Conservation (phyloP, 2,329 filamentous ascomycete genomes). For the Metarhizium album region DNA sequence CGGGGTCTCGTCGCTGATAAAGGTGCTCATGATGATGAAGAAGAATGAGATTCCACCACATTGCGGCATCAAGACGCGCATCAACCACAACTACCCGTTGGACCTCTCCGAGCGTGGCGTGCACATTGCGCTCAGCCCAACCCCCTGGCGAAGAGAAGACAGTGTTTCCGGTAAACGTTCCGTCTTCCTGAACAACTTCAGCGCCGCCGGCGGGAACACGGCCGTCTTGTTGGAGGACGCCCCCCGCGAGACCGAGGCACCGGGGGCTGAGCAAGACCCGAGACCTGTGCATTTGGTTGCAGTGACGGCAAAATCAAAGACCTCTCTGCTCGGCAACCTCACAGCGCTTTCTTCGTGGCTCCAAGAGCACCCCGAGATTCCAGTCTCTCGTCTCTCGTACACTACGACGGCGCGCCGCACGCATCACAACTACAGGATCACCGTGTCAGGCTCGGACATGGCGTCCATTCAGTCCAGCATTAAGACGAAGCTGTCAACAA, state of each 20-base stretch:
- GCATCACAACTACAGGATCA: neutral
- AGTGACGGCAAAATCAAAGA: conserved; percentile 31
- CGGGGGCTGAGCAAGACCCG: neutral
- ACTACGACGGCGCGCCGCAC: neutral
- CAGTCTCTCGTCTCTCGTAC: neutral
- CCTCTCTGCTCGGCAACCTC: no score
- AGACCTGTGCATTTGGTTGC: conserved; percentile 40
- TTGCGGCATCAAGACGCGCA: conserved; percentile 37
- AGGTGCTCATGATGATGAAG: conserved; percentile 37
- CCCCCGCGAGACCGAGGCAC: conserved; percentile 20
- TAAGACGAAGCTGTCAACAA: no score
- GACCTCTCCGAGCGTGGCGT: conserved; percentile 31
- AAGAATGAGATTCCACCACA: conserved; percentile 39
- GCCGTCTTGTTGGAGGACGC: conserved; percentile 53
- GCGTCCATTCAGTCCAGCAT: no score
- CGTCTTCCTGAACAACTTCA: conserved; percentile 40
- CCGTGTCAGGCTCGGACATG: conserved; percentile 14
- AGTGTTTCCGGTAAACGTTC: conserved; percentile 15
- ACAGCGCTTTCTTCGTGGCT: no score
- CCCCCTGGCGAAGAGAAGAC: conserved; percentile 19
- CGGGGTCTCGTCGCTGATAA: conserved; percentile 32
- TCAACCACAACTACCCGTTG: conserved; percentile 32
- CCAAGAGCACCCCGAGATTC: neutral
- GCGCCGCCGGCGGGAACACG: conserved; percentile 45
- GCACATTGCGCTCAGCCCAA: conserved; percentile 24